Conservation (phyloP, 2,329 filamentous ascomycete genomes). For the Reticulascus tulasneorum region DNA sequence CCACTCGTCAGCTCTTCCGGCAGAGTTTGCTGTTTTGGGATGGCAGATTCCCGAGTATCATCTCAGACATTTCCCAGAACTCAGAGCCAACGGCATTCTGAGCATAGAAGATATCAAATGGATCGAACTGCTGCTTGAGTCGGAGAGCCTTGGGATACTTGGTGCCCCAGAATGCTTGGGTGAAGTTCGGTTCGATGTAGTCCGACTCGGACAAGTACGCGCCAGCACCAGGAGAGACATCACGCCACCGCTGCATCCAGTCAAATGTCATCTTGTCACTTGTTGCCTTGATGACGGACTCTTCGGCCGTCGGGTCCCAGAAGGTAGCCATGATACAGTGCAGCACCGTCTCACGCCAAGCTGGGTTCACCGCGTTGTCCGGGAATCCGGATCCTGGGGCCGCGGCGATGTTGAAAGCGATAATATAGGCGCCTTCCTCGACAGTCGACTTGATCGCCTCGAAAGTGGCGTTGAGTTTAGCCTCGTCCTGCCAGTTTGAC, state of each 20-base stretch:
- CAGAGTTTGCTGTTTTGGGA: slow-evolving; percentile 18
- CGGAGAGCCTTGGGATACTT: slow-evolving; percentile 12
- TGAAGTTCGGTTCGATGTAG: slow-evolving; percentile 15
- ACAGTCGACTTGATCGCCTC: slow-evolving; percentile 19
- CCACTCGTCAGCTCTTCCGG: slow-evolving; percentile 4
- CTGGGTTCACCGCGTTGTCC: slow-evolving; percentile 42
- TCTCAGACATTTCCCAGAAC: slow-evolving; percentile 13
- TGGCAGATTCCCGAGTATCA: slow-evolving; percentile 14
- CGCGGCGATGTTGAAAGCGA: slow-evolving; percentile 25
- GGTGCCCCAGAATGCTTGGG: slow-evolving; percentile 15
- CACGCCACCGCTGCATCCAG: slow-evolving; percentile 31
- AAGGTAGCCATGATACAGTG: slow-evolving; percentile 25
- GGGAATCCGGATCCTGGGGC: slow-evolving; percentile 16
- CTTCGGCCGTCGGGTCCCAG: slow-evolving; percentile 27
- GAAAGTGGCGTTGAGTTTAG: slow-evolving; percentile 24
- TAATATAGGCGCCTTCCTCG: slow-evolving; percentile 20
- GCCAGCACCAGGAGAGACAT: slow-evolving; percentile 15
- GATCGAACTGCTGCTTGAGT: slow-evolving; percentile 16
- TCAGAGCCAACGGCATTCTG: slow-evolving; percentile 15
- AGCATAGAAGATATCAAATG: slow-evolving; percentile 14
- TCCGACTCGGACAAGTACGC: slow-evolving; percentile 21
- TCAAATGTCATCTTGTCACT: slow-evolving; percentile 22
- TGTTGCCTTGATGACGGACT: slow-evolving; percentile 23
- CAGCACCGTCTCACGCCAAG: slow-evolving; percentile 40
- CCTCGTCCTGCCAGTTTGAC: slow-evolving; percentile 23